phyloP scores from a whole-genome alignment of 2,329 filamentous ascomycete genomes.

The Chaetomium strumarium region DNA sequence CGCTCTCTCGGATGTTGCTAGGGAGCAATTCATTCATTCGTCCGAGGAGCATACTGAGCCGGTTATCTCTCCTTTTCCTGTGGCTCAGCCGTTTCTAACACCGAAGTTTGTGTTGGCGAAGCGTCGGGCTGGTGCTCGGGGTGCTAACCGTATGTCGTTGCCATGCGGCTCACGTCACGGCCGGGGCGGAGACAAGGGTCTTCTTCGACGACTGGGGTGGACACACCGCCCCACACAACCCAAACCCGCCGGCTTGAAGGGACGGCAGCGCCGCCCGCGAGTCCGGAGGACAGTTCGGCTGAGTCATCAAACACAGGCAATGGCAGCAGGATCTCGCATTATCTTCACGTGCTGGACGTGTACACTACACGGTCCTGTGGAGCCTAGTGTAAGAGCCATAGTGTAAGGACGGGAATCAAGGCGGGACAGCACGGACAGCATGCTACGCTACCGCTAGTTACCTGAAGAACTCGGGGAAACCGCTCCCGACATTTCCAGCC shows the following conservation, averaged over 20 bases:
- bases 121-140: neutral
- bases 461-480: too few species aligned
- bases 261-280: constrained; percentile 3
- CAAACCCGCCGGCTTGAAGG: neutral
- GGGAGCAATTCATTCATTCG: too few species aligned
- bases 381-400: too few species aligned
- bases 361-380: neutral
- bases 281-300: neutral
- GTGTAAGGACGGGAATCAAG: too few species aligned
- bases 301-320: neutral
- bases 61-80: neutral
- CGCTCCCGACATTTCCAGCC: constrained; percentile 12
- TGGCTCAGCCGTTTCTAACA: neutral
- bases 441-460: too few species aligned
- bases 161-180: constrained; percentile 7
- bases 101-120: neutral
- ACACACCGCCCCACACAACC: neutral
- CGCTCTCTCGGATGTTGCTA: too few species aligned
- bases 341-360: neutral
- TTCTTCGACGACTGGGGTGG: neutral
- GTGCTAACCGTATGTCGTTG: constrained; percentile 1
- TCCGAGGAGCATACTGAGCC: too few species aligned
- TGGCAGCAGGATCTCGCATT: neutral
- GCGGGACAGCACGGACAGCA: too few species aligned
- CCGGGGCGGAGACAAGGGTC: neutral